Evolutionary conservation across 495 filamentous ascomycete genomes (phyloP), one percentile per base, ranked within the genome.

Genomic region (Alectoria sarmentosa): DNA sequence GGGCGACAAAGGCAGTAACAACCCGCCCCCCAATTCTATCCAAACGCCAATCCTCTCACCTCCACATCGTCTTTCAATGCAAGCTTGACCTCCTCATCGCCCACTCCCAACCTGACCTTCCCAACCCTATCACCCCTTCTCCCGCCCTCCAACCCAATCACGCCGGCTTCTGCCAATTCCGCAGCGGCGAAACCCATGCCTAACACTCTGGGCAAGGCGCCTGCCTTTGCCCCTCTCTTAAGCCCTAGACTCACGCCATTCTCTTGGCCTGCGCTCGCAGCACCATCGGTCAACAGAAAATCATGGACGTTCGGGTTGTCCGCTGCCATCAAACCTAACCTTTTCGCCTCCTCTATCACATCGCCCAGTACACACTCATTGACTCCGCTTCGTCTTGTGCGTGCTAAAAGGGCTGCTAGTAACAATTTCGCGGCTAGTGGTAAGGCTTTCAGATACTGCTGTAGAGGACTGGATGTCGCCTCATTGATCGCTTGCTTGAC

Each of bases 401-500:
- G 84, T 34, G 88, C 84, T 19, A 96, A 70, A 10, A 98, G 76
- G 7, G 92, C 89, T 1, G 91, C 85, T 15, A 99, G 83, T 66
- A 96, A 88, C 36, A 98, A 76, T 66, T 96, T 96, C 6, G 87
- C 83, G 17, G 88, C 80, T 38, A 96, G 83, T 4, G 95, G 90
- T 19, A 96, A 83, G 17, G 84, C 79, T 54, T 90, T 87, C 34
- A 99, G 83, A 64, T 89, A 91, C 73, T 90, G 88, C 71, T 97
- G 93, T 49, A 99, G 77, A 1, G 95, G 93, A 65, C 88, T 96
- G 2, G 88, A 91, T 1, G 94, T 98, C 1, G 92, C 91, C 77
- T 99, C 95, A 70, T 88, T 87, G 73, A 99, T 98, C 23, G 94
- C 94, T 73, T 90, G 84, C 69, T 96, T 96, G 69, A 98, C 86